A percentile compares a stretch with the other conserved stretches of the same genome.
These are phyloP conservation scores for Balansia obtecta DNA, from an alignment of 2,329 filamentous ascomycete species.

Conservation along the genomic window DNA sequence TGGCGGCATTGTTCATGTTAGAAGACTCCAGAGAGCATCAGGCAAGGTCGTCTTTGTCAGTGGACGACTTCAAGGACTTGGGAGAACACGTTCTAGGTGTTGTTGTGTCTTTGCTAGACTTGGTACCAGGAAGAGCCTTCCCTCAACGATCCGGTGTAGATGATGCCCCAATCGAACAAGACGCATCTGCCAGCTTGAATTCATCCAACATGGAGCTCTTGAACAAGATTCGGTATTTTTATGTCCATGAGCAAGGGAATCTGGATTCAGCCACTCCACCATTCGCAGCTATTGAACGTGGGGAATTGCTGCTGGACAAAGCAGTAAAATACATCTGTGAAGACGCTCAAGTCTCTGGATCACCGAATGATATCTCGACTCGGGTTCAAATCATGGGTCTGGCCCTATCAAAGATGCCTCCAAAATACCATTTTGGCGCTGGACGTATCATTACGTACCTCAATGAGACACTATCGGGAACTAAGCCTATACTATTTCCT, in stretches of 20 bases:
- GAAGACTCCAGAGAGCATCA: slow-evolving; percentile 34
- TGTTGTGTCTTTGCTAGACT: slow-evolving; percentile 43
- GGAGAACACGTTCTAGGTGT: slow-evolving; percentile 31
- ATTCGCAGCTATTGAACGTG: slow-evolving; percentile 41
- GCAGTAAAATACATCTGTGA: slow-evolving; percentile 39
- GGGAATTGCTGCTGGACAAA: slow-evolving; percentile 52
- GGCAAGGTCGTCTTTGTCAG: slow-evolving; percentile 20
- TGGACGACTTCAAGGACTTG: slow-evolving; percentile 18
- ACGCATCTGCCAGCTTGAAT: slow-evolving; percentile 6
- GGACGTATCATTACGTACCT: slow-evolving; percentile 37
- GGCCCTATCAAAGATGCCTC: slow-evolving; percentile 40
- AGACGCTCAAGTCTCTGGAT: slow-evolving; percentile 27
- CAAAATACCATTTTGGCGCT: slow-evolving; percentile 30
- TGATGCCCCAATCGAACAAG: slow-evolving; percentile 3
- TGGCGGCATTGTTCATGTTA: slow-evolving; percentile 50
- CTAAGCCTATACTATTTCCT: slow-evolving; percentile 32
- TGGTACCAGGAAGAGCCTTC: slow-evolving; percentile 55
- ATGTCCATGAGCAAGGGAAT: slow-evolving; percentile 57
- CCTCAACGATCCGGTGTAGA: slow-evolving; percentile 13
- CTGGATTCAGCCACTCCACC: slow-evolving; percentile 50
- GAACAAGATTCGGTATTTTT: slow-evolving; percentile 51
- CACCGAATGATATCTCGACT: slow-evolving; percentile 37
- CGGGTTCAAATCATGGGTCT: slow-evolving; percentile 48
- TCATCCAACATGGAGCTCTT: slow-evolving; percentile 37
- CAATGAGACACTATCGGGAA: slow-evolving; percentile 30